Conservation (phyloP, 371 early-diverging fungal species). For the Globomyces sp. region DNA sequence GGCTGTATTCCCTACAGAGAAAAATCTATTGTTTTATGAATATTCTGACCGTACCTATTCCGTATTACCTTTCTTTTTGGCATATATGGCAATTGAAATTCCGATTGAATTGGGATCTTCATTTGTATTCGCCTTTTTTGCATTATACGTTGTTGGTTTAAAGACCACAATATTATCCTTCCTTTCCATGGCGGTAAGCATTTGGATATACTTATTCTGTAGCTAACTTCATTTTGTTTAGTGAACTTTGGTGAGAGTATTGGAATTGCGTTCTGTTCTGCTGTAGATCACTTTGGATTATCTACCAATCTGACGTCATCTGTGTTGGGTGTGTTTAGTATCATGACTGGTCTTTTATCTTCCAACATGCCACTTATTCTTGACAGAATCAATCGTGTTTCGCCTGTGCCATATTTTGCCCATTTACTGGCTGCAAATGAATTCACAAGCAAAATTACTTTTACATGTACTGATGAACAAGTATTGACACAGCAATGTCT, state of each 20-base stretch:
- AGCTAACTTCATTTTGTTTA: slow-evolving; percentile 17
- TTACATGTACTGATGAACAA: slow-evolving; percentile 22
- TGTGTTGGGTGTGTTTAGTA: background rate
- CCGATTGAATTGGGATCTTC: slow-evolving; percentile 33
- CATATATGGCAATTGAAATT: slow-evolving; percentile 30
- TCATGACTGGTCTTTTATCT: background rate
- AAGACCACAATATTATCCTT: slow-evolving; percentile 24
- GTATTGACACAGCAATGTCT: slow-evolving; percentile 22
- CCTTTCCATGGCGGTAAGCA: slow-evolving; percentile 7
- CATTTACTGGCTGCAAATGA: slow-evolving; percentile 29
- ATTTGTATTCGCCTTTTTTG: slow-evolving; percentile 27
- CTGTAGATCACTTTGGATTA: slow-evolving; percentile 20
- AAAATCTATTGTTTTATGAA: slow-evolving; percentile 31
- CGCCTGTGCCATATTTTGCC: slow-evolving; percentile 32
- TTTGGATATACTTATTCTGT: background rate
- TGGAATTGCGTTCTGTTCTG: slow-evolving; percentile 43
- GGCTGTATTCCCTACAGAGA: slow-evolving; percentile 35
- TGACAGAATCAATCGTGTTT: slow-evolving; percentile 34
- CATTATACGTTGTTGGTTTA: slow-evolving; percentile 26
- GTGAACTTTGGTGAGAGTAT: slow-evolving; percentile 39
- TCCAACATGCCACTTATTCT: slow-evolving; percentile 33
- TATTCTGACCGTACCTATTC: slow-evolving; percentile 33
- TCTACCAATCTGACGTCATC: slow-evolving; percentile 7
- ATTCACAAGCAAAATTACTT: slow-evolving; percentile 21
- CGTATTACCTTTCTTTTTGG: slow-evolving; percentile 34